Evolutionary conservation across 768 basidiomycete genomes (phyloP), one percentile per base, ranked within the genome.

Genomic region (Leccinum arenicola): DNA sequence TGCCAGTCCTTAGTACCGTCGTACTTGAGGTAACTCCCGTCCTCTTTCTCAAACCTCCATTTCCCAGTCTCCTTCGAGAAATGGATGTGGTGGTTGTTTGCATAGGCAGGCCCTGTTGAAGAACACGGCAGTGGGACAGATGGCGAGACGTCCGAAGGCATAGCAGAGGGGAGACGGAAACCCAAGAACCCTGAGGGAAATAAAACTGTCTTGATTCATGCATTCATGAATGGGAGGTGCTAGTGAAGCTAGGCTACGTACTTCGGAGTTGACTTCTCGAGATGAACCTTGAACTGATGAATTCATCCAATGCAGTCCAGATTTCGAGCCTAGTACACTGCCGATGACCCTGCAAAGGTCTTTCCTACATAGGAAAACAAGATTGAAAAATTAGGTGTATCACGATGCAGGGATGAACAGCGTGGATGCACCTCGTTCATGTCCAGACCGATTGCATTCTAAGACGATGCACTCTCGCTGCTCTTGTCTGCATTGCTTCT

Each of bases 321-420:
- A 27, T 27, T 27, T 27, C 27, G 27, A 27, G 27, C 27, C 27
- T 27, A 27, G 27, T 27, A 85, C 33, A 89, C 74, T 0, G 85
- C 80, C 10, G 93, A 95, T 6, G 87, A 83, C 10, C 94, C 94
- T 1, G 87, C 87, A 72, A 95, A 96, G 1, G 70, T 83, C 36
- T 74, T 79, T 2, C 85, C 93, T 95, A 50, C 11, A 33, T 6
- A 12, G 25, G 4, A 21, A 25, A 19, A 9, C n/a, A 10, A 33
- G 31, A 33, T 33, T 11, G 21, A 8, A n/a, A 9, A 6, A 19
- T 27, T 27, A 27, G 27, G 27, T 27, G 43, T n/a, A 6, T 21
- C 14, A 52, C 10, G n/a, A 54, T 3, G 23, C 10, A 36, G 6
- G 29, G 21, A 36, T 23, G 49, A 36, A 51, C n/a, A 21, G 4